Evolutionary conservation across 352 stramenopile species (phyloP), one percentile per base, ranked within the genome.

Genomic region (Pythium oligandrum): DNA sequence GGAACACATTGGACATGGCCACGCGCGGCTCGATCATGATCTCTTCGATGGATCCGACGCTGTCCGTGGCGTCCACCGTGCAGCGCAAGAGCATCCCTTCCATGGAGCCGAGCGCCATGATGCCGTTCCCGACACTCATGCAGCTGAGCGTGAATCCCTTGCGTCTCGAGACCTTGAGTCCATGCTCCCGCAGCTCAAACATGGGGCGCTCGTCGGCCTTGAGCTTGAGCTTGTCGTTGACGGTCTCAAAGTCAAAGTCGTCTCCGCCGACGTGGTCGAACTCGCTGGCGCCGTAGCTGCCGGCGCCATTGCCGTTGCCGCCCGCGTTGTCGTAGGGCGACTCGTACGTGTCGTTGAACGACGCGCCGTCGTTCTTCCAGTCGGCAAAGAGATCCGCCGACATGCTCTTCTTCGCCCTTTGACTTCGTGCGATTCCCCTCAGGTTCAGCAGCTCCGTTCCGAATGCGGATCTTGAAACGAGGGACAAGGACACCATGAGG

Each of bases 1-100:
- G 71, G 39, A 90, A 92, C 44, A 93, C 73, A 7, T 76, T 78
- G 33, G 76, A 50, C 77, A 95, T 91, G 48, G 79, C 83, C 6
- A 93, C 80, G 51, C 81, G 84, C 38, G 85, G 83, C 59, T 95
- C 85, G 53, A 95, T 92, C 78, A 89, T 90, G 66, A 95, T 93
- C 63, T 95, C 85, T 54, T 95, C 85, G 36, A 95, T 68, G 0
- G 66, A 59, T 2, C 82, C 79, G 11, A 59, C 62, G 50, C 76
- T 88, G 58, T 95, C 84, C 2, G 84, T 95, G 30, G 82, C 68
- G 40, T 93, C 82, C 9, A 83, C 79, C 0, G 82, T 81, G 58
- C 84, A 95, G 17, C 84, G 78, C 42, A 95, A 57, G 26, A 95
- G 64, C 65, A 88, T 78, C 7, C 84, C 84, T 50, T 95, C 84